phyloP scores from a whole-genome alignment of 805 yeast genomes.

The Cyberlindnera xishuangbannaensis region DNA sequence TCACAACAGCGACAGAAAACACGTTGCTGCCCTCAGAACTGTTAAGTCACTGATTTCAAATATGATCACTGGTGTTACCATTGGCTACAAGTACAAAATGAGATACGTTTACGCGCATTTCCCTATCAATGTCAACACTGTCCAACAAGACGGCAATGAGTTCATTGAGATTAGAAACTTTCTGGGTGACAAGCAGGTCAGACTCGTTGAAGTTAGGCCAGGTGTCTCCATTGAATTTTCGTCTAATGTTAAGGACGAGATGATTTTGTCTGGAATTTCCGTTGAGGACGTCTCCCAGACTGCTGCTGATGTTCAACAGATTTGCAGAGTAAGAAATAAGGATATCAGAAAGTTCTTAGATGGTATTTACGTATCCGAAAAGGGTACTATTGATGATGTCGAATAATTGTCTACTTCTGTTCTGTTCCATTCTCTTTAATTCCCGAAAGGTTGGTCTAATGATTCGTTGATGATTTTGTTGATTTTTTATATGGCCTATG shows the following conservation, averaged over 20 bases:
- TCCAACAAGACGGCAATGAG: conserved; percentile 68
- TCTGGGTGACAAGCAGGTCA: conserved; percentile 98
- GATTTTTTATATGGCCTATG: conserved; percentile 1
- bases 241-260: conserved; percentile 87
- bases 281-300: conserved; percentile 96
- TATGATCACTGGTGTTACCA: conserved; percentile 97
- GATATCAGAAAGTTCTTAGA: conserved; percentile 99
- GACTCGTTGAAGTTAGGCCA: conserved; percentile 77
- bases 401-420: no score
- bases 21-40: conserved; percentile 98
- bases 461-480: conserved; percentile 1
- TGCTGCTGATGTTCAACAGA: conserved; percentile 97
- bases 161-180: conserved; percentile 97
- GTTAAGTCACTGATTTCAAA: conserved; percentile 93
- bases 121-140: conserved; percentile 97
- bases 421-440: neutral
- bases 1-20: conserved; percentile 99
- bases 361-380: conserved; percentile 98
- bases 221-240: conserved; percentile 88
- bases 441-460: neutral
- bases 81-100: conserved; percentile 99
- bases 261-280: conserved; percentile 90
- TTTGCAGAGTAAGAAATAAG: conserved; percentile 98
- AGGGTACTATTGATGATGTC: conserved; percentile 80
- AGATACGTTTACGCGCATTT: conserved; percentile 99